These are phyloP conservation scores for Albophoma yamanashiensis DNA, from an alignment of 2,329 filamentous ascomycete species.

Conservation along the genomic window DNA sequence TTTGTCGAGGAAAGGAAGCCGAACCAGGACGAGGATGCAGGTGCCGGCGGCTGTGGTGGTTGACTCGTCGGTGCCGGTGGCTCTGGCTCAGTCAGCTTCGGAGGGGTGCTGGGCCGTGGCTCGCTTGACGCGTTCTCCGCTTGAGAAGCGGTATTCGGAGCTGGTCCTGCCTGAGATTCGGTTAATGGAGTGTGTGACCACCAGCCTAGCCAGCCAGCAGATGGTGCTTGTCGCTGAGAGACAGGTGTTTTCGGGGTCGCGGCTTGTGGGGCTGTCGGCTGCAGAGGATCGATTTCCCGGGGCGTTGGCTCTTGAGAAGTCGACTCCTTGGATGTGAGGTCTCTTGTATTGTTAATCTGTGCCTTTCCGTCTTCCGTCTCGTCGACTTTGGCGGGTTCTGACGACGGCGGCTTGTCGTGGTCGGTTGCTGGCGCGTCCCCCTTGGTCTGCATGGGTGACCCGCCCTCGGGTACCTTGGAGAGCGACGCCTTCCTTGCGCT, in stretches of 20 bases:
- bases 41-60: constrained; percentile 6
- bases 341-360: background rate
- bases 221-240: constrained; percentile 12
- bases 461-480: constrained; percentile 14
- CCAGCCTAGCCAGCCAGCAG: constrained; percentile 48
- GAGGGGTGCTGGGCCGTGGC: constrained; percentile 12
- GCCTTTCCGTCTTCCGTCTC: constrained; percentile 1
- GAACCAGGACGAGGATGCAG: constrained; percentile 26
- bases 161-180: constrained; percentile 8
- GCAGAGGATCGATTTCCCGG: background rate
- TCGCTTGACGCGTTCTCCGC: constrained; percentile 6
- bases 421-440: background rate
- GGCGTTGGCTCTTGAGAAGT: constrained; percentile 1
- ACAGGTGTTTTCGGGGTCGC: constrained; percentile 2
- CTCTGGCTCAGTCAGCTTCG: constrained; percentile 9
- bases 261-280: constrained; percentile 1
- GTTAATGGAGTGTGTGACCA: constrained; percentile 18
- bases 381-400: background rate
- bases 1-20: constrained; percentile 24
- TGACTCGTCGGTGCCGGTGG: constrained; percentile 4
- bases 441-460: background rate
- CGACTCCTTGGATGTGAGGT: background rate
- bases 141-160: background rate
- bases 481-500: constrained; percentile 13
- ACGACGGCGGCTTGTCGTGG: background rate